These are phyloP conservation scores for Nicotiana attenuata DNA, from an alignment of 257 asterid species.

Conservation along the genomic window DNA sequence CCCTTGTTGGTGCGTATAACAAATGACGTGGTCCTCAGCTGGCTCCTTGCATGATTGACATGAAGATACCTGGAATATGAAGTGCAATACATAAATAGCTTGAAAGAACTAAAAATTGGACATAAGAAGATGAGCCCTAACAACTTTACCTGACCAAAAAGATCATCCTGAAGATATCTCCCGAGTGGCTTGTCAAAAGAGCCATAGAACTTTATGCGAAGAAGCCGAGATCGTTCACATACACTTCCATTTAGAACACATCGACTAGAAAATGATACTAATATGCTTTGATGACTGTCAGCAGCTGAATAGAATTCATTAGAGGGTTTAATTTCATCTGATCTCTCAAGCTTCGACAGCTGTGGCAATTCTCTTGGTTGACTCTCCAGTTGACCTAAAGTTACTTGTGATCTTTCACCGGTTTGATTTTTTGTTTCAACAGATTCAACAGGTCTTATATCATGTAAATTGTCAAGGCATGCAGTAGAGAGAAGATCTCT, in stretches of 20 bases:
- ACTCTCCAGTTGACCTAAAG: slow-evolving; percentile 26
- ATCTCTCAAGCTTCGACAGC: slow-evolving; percentile 25
- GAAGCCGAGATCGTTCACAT: slow-evolving; percentile 81
- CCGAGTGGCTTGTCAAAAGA: slow-evolving; percentile 93
- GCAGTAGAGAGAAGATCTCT: slow-evolving; percentile 38
- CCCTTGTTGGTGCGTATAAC: slow-evolving; percentile 84
- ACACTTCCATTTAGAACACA: slow-evolving; percentile 57
- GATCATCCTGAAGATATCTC: slow-evolving; percentile 72
- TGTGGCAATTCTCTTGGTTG: slow-evolving; percentile 39
- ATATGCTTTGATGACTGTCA: slow-evolving; percentile 64
- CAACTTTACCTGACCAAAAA: slow-evolving; percentile 80
- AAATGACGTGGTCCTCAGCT: slow-evolving; percentile 74
- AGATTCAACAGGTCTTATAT: slow-evolving; percentile 18
- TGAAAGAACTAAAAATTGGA: slow-evolving; percentile 12
- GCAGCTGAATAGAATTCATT: slow-evolving; percentile 41
- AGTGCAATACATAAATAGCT: slow-evolving; percentile 8
- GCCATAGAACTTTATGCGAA: slow-evolving; percentile 77
- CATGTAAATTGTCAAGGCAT: slow-evolving; percentile 27
- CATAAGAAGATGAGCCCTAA: slow-evolving; percentile 24
- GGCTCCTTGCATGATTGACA: slow-evolving; percentile 86
- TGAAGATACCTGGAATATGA: slow-evolving; percentile 45
- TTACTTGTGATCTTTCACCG: slow-evolving; percentile 13
- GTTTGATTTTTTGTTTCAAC: slow-evolving; percentile 7
- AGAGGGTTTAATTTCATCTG: slow-evolving; percentile 36
- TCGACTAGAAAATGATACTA: slow-evolving; percentile 88